Base-by-base conservation (phyloP, 495 filamentous ascomycete genomes). In the Parmelia sp. region DNA sequence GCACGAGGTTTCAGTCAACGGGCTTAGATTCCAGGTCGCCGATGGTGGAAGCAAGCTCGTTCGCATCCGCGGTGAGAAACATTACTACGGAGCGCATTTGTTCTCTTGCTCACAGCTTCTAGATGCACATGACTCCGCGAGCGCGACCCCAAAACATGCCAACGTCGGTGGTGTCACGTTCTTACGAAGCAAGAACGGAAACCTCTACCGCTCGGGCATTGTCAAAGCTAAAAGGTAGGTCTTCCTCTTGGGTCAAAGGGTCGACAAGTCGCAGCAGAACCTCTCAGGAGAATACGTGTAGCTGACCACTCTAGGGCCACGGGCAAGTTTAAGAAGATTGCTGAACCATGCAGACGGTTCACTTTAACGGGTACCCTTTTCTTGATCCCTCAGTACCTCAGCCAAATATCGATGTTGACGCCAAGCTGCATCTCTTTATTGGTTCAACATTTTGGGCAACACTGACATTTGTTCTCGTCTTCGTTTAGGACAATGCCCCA, bases 151-250 rank as follows among this genome's bases (percentile, higher is more conserved):
- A 0, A 96, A 92, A 74, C 81, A 82, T 72, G 83, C 90, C 35
- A 79, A 79, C 7, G 78, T 97, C 66, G 90, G 86, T 37, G 92
- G 92, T 58, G 90, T 97, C 63, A 85, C 82, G 47, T 97, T 96
- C 74, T 83, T 90, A 66, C 84, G 93, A 62, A 96, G 90, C 75
- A 96, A 94, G 73, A 88, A 88, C 68, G 93, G 93, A 60, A 97
- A 97, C 63, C 82, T 97, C 60, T 88, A 91, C 70, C 90, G 91
- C 56, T 80, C 86, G 66, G 87, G 86, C 35, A 76, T 89, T 60
- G 79, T 90, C 59, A 85, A 85, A 70, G 82, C 80, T 53, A 83
- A 84, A 67, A 82, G 80, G 89, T 90, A 84, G 79, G 86, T 70
- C 47, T 31, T 19, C 15, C 42, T 63, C 14, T 31, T 49, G 2